These are phyloP conservation scores for Pythium diclinum DNA, from an alignment of 352 stramenopile species.

Conservation along the genomic window DNA sequence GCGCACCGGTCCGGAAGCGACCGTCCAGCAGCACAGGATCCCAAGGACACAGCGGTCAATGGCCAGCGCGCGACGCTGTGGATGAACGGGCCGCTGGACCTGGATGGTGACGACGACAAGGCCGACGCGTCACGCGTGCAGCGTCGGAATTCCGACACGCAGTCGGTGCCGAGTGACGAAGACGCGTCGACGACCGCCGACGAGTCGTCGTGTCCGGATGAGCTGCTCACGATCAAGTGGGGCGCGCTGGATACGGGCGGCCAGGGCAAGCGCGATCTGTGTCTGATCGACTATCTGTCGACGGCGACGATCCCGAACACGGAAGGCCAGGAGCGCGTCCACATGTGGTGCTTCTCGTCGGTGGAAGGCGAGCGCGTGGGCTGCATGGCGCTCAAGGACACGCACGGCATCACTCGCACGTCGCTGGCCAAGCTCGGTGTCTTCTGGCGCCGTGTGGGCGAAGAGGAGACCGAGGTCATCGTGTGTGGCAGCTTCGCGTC, in stretches of 20 bases:
- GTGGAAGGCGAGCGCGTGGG: slow-evolving; percentile 71
- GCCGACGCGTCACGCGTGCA: background rate
- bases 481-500: slow-evolving; percentile 75
- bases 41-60: background rate
- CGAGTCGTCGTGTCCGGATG: slow-evolving; percentile 34
- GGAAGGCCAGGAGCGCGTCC: slow-evolving; percentile 47
- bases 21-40: slow-evolving; percentile 12
- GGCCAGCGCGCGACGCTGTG: slow-evolving; percentile 20
- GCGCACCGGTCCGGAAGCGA: slow-evolving; percentile 22
- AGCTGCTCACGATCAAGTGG: slow-evolving; percentile 77
- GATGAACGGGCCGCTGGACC: background rate
- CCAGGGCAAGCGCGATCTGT: slow-evolving; percentile 60
- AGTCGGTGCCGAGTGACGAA: slow-evolving; percentile 18
- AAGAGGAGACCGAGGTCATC: slow-evolving; percentile 77
- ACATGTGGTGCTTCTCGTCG: slow-evolving; percentile 78
- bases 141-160: slow-evolving; percentile 20
- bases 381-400: slow-evolving; percentile 74
- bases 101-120: background rate
- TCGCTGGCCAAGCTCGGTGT: slow-evolving; percentile 63
- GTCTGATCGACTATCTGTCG: slow-evolving; percentile 70
- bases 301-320: slow-evolving; percentile 62
- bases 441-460: slow-evolving; percentile 65
- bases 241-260: slow-evolving; percentile 60
- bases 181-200: slow-evolving; percentile 26
- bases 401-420: slow-evolving; percentile 53